Evolutionary conservation across 495 filamentous ascomycete genomes (phyloP).

Genomic region (Neurospora sp.): DNA sequence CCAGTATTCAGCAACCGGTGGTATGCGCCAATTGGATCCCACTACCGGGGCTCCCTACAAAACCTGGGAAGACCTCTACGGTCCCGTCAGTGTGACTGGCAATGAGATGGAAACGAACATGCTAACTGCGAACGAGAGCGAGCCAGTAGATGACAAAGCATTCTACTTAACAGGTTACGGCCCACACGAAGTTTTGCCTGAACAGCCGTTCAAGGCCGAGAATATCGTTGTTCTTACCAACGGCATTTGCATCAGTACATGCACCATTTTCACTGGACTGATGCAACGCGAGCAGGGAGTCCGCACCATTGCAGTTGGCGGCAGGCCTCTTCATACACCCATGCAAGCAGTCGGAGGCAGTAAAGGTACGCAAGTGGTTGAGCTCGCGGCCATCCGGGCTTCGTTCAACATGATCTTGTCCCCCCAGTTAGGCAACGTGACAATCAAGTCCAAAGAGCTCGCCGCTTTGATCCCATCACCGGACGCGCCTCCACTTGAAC

Average conservation of each 20-base stretch:
- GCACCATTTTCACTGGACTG: conserved; percentile 48
- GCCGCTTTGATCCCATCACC: neutral
- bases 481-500: conserved; percentile 1
- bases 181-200: conserved; percentile 19
- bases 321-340: conserved; percentile 41
- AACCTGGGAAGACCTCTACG: no score
- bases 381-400: neutral
- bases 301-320: conserved; percentile 51
- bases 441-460: neutral
- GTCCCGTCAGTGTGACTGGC: no score
- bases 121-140: no score
- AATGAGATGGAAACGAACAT: no score
- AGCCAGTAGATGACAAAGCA: no score
- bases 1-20: no score
- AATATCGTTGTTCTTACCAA: conserved; percentile 43
- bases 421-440: neutral
- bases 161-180: no score
- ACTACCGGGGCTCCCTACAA: no score
- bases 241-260: conserved; percentile 56
- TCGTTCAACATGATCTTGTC: neutral
- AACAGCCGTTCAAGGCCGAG: conserved; percentile 20
- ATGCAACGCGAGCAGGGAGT: conserved; percentile 47
- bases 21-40: no score
- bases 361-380: conserved; percentile 37
- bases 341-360: conserved; percentile 57